Evolutionary conservation across 495 filamentous ascomycete genomes (phyloP), one percentile per base, ranked within the genome.

Genomic region (Lophium mytilinum): DNA sequence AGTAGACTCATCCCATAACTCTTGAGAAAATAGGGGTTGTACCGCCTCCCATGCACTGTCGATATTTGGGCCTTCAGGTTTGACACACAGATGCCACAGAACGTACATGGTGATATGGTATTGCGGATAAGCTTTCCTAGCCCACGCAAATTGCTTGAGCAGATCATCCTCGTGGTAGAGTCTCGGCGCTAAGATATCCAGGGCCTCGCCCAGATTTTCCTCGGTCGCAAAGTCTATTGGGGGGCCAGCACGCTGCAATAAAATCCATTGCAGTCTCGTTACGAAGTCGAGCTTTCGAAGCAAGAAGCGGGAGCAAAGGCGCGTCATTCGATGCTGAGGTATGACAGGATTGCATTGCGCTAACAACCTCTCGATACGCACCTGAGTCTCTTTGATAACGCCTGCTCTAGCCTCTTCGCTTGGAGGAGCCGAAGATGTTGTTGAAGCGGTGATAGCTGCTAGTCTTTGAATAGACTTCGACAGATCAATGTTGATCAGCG

Each of bases 381-480:
- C 24, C 24, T 30, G 2, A 30, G 2, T 30, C 24, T 30, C 24
- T 30, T 30, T 2, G 6, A 30, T 30, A 30, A 30, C 6, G 6
- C 6, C 6, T 71, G 18, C 69, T 71, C 35, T 67, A 69, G 36
- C 80, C 77, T 36, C 79, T 84, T 40, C 76, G 73, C 4, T 62
- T 67, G 10, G 82, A 55, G 5, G 77, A 55, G 24, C 78, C 73
- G 7, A 60, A 57, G 0, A 62, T 43, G 9, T 64, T 66, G 21
- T 59, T 62, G 11, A 73, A 42, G 17, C 70, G 66, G n/a, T 58
- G 62, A 71, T 71, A 75, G 4, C 63, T 43, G 3, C 68, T 71
- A 55, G 71, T 64, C 21, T 70, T 68, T 21, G 41, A 58, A 7
- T 55, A 61, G 17, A 35, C 55, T 4, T 51, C 69, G 14, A 37